Percentiles rank a stretch among this genome's conserved stretches.
Conservation (phyloP, 495 filamentous ascomycete species). For the Hypoxylon subgilvum region DNA sequence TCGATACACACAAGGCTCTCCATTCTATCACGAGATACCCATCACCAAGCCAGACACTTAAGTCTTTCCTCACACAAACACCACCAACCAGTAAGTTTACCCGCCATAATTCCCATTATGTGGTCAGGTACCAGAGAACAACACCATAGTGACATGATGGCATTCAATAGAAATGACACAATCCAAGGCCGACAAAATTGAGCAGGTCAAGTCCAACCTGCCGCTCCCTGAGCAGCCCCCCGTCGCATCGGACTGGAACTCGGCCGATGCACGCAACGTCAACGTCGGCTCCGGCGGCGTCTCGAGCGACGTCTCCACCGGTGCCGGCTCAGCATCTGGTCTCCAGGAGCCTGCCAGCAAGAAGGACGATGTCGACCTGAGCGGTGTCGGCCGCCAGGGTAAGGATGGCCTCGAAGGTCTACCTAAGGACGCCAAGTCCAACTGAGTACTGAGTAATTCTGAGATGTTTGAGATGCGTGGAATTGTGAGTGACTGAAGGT, state of each 20-base stretch:
- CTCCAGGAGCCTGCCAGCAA: slow-evolving; percentile 69
- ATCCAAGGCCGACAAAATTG: slow-evolving; percentile 68
- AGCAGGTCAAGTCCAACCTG: slow-evolving; percentile 69
- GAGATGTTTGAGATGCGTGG: no score
- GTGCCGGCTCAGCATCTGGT: slow-evolving; percentile 56
- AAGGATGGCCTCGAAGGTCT: slow-evolving; percentile 57
- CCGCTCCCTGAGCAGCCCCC: slow-evolving; percentile 81
- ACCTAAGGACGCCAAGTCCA: slow-evolving; percentile 58
- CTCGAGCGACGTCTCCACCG: slow-evolving; percentile 58
- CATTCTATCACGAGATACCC: not conserved
- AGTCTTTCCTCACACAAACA: not conserved
- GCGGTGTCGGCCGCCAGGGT: slow-evolving; percentile 61
- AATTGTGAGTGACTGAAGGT: no score
- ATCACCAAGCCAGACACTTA: not conserved
- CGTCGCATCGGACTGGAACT: slow-evolving; percentile 72
- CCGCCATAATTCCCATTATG: not conserved
- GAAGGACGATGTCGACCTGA: slow-evolving; percentile 54
- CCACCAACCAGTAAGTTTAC: slow-evolving; percentile 17
- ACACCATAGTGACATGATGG: no score
- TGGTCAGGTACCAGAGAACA: no score
- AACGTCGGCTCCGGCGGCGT: slow-evolving; percentile 69
- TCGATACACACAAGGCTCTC: not conserved
- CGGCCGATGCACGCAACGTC: slow-evolving; percentile 67
- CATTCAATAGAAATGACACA: slow-evolving; percentile 39
- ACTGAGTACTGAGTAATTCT: slow-evolving; percentile 5